A percentile compares a stretch with the other conserved stretches of the same genome.
phyloP scores from a whole-genome alignment of 352 stramenopile species.

The Pythium myriotylum region DNA sequence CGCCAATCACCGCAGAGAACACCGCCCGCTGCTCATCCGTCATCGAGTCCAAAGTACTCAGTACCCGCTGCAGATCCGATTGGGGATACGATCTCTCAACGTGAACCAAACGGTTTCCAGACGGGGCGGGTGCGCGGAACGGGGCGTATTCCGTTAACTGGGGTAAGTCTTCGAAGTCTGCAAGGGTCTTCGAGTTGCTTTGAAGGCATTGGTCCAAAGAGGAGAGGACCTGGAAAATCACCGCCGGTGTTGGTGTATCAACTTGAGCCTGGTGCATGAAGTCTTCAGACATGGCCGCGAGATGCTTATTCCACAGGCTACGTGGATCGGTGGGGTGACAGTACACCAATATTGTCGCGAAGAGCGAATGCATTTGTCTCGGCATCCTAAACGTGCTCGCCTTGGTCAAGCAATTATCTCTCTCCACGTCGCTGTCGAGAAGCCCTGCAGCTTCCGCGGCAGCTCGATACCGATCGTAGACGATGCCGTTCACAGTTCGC shows the following conservation, averaged over 20 bases:
- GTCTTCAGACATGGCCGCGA: neutral
- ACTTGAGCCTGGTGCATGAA: too few species aligned
- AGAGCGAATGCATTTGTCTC: constrained; percentile 32
- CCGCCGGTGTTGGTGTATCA: too few species aligned
- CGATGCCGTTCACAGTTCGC: constrained; percentile 14
- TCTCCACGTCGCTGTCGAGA: constrained; percentile 29
- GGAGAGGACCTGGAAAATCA: neutral
- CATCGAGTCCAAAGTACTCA: too few species aligned
- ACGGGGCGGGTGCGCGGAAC: too few species aligned
- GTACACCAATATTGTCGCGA: constrained; percentile 27
- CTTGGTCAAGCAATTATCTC: constrained; percentile 20
- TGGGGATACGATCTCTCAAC: too few species aligned
- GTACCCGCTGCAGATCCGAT: too few species aligned
- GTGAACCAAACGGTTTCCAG: too few species aligned
- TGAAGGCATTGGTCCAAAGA: neutral
- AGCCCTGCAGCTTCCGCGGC: constrained; percentile 17
- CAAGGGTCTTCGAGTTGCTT: too few species aligned
- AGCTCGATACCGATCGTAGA: constrained; percentile 18
- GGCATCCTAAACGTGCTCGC: constrained; percentile 22
- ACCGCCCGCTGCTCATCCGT: neutral
- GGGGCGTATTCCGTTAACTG: too few species aligned
- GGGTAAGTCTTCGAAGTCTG: too few species aligned
- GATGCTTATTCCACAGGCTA: neutral
- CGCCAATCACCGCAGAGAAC: neutral
- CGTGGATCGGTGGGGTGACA: neutral